These are phyloP conservation scores for Dianthus caryophyllus DNA, from an alignment of 148 eudicot species.

Conservation along the genomic window DNA sequence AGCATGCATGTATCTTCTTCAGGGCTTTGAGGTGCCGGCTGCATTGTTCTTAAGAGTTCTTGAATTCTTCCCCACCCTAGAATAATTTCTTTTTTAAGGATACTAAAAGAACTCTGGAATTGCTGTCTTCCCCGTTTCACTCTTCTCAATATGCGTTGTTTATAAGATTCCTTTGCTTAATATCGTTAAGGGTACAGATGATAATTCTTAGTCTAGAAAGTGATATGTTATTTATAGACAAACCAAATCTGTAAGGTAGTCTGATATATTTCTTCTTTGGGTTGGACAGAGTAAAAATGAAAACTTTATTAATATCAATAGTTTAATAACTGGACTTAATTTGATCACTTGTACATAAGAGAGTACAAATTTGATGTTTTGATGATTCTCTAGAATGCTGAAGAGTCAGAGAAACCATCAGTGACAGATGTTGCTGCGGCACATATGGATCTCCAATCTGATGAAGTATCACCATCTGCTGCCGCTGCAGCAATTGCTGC, in stretches of 20 bases:
- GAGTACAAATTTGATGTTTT: conserved; percentile 9
- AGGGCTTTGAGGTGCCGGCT: too few relatives aligned
- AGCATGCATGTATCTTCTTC: too few relatives aligned
- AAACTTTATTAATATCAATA: not conserved
- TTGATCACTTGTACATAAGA: not conserved
- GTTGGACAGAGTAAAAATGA: not conserved
- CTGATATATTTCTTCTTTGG: not conserved
- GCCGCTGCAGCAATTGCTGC: conserved; percentile 45
- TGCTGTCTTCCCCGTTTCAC: not conserved
- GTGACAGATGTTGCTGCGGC: conserved; percentile 38
- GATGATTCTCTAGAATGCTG: conserved; percentile 45
- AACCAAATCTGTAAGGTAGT: not conserved
- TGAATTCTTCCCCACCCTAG: not conserved
- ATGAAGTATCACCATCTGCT: conserved; percentile 45
- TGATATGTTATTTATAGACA: not conserved
- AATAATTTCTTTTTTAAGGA: not conserved
- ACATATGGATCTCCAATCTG: conserved; percentile 37
- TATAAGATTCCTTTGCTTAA: not conserved
- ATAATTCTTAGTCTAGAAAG: not conserved
- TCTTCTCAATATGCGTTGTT: not conserved
- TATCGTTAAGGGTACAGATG: not conserved
- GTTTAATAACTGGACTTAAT: not conserved
- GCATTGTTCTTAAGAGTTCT: not conserved
- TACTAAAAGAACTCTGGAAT: not conserved
- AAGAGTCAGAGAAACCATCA: conserved; percentile 43